phyloP scores from a whole-genome alignment of 345 rosid species.

The Salix caprea region DNA sequence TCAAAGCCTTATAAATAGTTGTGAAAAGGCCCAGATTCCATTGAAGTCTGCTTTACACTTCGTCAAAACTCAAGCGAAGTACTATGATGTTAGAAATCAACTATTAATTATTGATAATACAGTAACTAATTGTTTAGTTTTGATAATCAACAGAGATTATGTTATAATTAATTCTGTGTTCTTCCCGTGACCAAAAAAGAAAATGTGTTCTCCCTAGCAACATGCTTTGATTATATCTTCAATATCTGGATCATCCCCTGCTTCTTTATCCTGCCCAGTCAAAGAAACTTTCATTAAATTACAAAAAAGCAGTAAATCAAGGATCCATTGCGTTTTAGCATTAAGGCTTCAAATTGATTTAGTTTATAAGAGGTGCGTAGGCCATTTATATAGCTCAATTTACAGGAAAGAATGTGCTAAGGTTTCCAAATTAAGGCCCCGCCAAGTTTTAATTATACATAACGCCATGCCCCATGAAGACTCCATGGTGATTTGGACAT shows the following conservation, averaged over 20 bases:
- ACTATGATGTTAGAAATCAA: too few relatives aligned
- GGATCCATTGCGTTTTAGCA: neutral
- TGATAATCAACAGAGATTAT: too few relatives aligned
- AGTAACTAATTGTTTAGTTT: too few relatives aligned
- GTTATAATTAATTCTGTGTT: too few relatives aligned
- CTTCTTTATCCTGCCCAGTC: constrained; percentile 71
- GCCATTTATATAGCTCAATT: neutral
- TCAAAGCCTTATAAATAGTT: too few relatives aligned
- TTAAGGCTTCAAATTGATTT: neutral
- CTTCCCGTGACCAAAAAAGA: too few relatives aligned
- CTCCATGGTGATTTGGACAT: neutral
- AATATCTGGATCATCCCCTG: constrained; percentile 80
- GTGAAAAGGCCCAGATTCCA: too few relatives aligned
- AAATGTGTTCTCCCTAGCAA: constrained; percentile 22
- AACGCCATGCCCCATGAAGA: neutral
- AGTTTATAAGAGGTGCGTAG: neutral
- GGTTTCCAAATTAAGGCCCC: neutral
- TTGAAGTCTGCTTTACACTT: too few relatives aligned
- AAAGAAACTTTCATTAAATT: neutral
- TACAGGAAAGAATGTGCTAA: neutral
- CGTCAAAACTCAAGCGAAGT: too few relatives aligned
- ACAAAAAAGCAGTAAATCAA: neutral
- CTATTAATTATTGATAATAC: too few relatives aligned
- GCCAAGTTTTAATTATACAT: neutral
- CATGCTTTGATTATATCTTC: constrained; percentile 70